Percentiles rank a stretch among this genome's conserved stretches.
Conservation (phyloP, 2,329 filamentous ascomycete species). For the Chaetomium olivaceum region DNA sequence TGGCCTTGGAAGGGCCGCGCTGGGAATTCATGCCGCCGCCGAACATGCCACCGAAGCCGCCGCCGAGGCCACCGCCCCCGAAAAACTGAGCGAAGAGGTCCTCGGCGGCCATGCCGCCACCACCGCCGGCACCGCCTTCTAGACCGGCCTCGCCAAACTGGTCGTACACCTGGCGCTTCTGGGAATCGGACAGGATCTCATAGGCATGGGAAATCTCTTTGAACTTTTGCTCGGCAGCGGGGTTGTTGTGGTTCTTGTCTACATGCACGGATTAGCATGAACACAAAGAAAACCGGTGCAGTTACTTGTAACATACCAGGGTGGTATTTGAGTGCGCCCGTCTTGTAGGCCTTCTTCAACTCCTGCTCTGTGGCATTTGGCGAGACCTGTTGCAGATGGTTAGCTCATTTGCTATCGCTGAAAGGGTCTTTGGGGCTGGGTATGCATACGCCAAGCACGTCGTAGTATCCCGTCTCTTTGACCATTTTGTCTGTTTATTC, state of each 20-base stretch:
- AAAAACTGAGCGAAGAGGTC: slow-evolving; percentile 98
- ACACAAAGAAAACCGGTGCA: background rate
- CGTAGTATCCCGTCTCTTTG: slow-evolving; percentile 60
- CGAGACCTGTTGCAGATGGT: slow-evolving; percentile 58
- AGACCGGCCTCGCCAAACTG: slow-evolving; percentile 97
- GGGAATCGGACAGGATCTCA: slow-evolving; percentile 86
- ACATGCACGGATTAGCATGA: slow-evolving; percentile 17
- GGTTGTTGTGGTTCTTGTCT: slow-evolving; percentile 98
- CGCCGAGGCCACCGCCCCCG: slow-evolving; percentile 67
- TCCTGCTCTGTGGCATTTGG: slow-evolving; percentile 80
- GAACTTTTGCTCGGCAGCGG: slow-evolving; percentile 94
- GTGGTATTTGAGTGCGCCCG: slow-evolving; percentile 79
- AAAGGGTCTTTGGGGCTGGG: background rate
- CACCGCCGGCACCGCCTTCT: slow-evolving; percentile 76
- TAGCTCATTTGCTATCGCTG: slow-evolving; percentile 22
- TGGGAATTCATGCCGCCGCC: slow-evolving; percentile 75
- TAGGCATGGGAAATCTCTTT: slow-evolving; percentile 96
- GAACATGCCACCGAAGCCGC: slow-evolving; percentile 77
- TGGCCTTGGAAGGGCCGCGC: slow-evolving; percentile 80
- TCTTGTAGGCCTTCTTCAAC: slow-evolving; percentile 88
- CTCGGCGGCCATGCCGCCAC: slow-evolving; percentile 88
- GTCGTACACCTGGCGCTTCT: slow-evolving; percentile 92
- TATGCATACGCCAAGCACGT: slow-evolving; percentile 68
- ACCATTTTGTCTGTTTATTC: slow-evolving; percentile 36
- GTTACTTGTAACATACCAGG: slow-evolving; percentile 61